These are phyloP conservation scores for Lentinula sp. DNA, from an alignment of 768 basidiomycete species.

Conservation along the genomic window DNA sequence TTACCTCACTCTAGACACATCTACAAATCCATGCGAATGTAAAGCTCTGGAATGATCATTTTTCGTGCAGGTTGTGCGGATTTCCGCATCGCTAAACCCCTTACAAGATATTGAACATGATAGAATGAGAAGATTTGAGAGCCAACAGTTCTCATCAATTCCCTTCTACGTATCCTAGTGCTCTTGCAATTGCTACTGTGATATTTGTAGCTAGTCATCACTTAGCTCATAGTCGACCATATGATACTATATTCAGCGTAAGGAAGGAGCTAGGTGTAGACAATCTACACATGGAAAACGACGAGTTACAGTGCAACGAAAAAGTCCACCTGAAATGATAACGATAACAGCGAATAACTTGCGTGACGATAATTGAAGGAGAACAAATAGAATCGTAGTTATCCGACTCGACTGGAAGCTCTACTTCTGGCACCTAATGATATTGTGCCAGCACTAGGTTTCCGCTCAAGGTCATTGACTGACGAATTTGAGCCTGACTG, in stretches of 20 bases:
- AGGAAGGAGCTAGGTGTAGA: not conserved
- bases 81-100: too few relatives aligned
- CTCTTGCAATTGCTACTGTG: too few relatives aligned
- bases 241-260: not conserved
- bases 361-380: not conserved
- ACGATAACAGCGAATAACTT: not conserved
- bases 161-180: too few relatives aligned
- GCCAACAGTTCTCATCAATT: too few relatives aligned
- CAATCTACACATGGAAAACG: not conserved
- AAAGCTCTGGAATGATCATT: not conserved
- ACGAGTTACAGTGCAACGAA: not conserved
- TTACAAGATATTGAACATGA: too few relatives aligned
- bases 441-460: constrained; percentile 4
- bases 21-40: not conserved
- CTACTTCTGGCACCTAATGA: not conserved
- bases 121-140: too few relatives aligned
- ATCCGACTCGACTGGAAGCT: not conserved
- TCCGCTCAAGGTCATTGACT: not conserved
- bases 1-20: not conserved
- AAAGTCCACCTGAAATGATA: not conserved
- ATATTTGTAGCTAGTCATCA: too few relatives aligned
- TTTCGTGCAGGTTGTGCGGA: not conserved
- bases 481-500: not conserved
- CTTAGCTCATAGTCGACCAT: not conserved
- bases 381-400: not conserved